Conservation (phyloP, 2,329 filamentous ascomycete genomes). For the Corinectria fuckeliana region DNA sequence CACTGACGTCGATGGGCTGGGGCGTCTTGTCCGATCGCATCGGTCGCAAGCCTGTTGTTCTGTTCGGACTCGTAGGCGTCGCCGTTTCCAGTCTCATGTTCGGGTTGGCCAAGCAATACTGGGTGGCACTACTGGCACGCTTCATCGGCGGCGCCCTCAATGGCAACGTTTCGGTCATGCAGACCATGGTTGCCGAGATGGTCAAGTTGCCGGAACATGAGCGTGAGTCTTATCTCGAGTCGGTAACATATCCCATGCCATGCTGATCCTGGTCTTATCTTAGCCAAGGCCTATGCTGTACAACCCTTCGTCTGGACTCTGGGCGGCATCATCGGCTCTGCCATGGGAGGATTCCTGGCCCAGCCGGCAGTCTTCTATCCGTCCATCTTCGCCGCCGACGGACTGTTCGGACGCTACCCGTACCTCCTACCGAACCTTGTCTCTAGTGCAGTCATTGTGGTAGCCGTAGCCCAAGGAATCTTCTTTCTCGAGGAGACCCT, state of each 20-base stretch:
- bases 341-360: conserved; percentile 81
- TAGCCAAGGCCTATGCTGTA: conserved; percentile 76
- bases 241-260: too few relatives aligned
- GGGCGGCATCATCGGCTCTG: conserved; percentile 86
- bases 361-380: conserved; percentile 65
- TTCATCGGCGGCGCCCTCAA: conserved; percentile 86
- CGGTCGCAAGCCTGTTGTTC: conserved; percentile 73
- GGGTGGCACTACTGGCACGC: conserved; percentile 82
- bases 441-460: conserved; percentile 66
- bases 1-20: conserved; percentile 75
- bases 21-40: conserved; percentile 63
- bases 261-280: background rate
- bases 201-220: conserved; percentile 89
- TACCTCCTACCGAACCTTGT: conserved; percentile 56
- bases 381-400: conserved; percentile 63
- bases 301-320: conserved; percentile 88
- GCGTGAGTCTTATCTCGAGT: conserved; percentile 44
- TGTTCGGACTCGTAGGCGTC: conserved; percentile 77
- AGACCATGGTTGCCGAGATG: conserved; percentile 87
- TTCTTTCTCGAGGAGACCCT: too few relatives aligned
- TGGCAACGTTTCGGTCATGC: conserved; percentile 88
- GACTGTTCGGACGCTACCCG: conserved; percentile 66
- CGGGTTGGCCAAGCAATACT: conserved; percentile 79
- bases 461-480: conserved; percentile 46
- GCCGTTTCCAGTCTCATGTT: conserved; percentile 80